Evolutionary conservation across 768 basidiomycete genomes (phyloP), one percentile per base, ranked within the genome.

Genomic region (Piloderma croceum): DNA sequence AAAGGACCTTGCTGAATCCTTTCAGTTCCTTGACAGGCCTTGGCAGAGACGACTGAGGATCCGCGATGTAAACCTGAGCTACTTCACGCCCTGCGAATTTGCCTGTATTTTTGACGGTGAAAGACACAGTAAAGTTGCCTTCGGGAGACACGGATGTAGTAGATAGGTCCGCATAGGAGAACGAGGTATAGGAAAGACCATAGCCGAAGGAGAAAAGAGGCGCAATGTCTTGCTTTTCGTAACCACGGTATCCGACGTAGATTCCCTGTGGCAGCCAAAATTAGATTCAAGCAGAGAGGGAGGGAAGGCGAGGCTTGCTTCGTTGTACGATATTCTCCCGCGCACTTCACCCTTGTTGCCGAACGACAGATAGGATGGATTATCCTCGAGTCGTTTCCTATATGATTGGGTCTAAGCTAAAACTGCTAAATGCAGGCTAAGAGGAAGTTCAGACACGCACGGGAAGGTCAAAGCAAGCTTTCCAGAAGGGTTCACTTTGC

Each of bases 171-270:
- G 70, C 64, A 50, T 77, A 73, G n/a, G 68, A 59, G 56, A 80
- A 81, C 6, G 65, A 63, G 7, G 81, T 71, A 57, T 81, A 81
- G 0, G 75, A 76, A 15, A 83, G 68, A 13, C 81, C 81, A 51
- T 63, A 67, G 34, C 77, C 76, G 52, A 80, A 79, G 7, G 73
- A 65, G 54, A 76, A 78, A 18, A 73, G 62, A 13, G 77, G 69
- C 7, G 59, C 51, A 23, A 73, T 52, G 7, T 65, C 60, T 40
- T 61, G 59, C 27, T 64, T 62, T 43, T 75, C 68, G 51, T 73
- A 78, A 38, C 69, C 61, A 43, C 73, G 65, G 53, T 79, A 79
- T 24, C 74, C 76, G 17, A 73, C 71, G 43, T 68, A 74, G 25
- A 74, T 67, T 3, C 71, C 70, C 69, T 71, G 24, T 2, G 22